Evolutionary conservation across 164 flowering plant species (phyloP).

Genomic region (Vitis labrusca): DNA sequence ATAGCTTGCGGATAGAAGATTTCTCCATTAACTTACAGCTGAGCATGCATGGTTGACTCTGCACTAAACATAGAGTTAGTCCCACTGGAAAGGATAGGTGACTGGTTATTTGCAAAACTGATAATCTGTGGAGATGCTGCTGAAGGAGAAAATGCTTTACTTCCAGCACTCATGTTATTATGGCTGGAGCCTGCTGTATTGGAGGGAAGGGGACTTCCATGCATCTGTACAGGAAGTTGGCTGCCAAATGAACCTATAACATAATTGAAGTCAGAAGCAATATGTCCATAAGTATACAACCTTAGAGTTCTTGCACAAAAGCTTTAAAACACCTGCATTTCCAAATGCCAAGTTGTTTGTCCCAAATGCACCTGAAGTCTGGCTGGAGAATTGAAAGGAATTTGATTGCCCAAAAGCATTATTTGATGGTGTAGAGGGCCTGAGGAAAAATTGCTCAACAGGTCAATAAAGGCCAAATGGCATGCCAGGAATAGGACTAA

Average conservation of each 20-base stretch:
- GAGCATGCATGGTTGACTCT: conserved; percentile 12
- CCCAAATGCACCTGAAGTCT: conserved; percentile 29
- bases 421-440: conserved; percentile 37
- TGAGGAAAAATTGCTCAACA: conserved; percentile 23
- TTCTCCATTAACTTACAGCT: conserved; percentile 34
- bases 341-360: conserved; percentile 30
- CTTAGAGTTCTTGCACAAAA: background rate
- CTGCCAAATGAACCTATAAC: conserved; percentile 24
- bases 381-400: conserved; percentile 25
- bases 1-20: background rate
- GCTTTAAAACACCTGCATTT: conserved; percentile 27
- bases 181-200: conserved; percentile 22
- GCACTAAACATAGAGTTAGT: conserved; percentile 14
- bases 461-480: background rate
- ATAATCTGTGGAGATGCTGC: conserved; percentile 21
- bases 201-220: conserved; percentile 24
- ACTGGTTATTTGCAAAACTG: conserved; percentile 22
- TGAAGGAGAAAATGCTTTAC: conserved; percentile 27
- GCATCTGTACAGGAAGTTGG: conserved; percentile 27
- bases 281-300: background rate
- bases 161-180: conserved; percentile 10
- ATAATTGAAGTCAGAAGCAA: background rate
- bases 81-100: conserved; percentile 10
- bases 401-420: conserved; percentile 39
- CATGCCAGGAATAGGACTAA: background rate